Percentiles rank a stretch among this genome's conserved stretches.
These are phyloP conservation scores for Venturia aucupariae DNA, from an alignment of 2,329 filamentous ascomycete species.

Conservation along the genomic window DNA sequence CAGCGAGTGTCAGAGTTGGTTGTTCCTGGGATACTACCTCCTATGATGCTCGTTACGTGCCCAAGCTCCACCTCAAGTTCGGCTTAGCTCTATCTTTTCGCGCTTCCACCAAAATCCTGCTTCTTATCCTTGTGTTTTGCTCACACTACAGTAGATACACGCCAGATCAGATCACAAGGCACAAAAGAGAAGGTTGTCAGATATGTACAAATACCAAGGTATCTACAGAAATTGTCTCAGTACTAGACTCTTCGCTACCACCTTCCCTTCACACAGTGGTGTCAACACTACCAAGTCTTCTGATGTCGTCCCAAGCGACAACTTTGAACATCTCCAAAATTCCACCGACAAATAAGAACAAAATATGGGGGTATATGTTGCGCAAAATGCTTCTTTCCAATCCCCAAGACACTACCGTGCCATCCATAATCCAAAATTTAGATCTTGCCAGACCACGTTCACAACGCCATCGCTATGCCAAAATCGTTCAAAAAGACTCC, in stretches of 20 bases:
- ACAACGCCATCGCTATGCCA: background rate
- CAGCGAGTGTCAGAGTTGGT: no score
- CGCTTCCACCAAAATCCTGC: background rate
- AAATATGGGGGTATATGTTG: conserved; percentile 5
- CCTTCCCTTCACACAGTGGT: no score
- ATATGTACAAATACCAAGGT: no score
- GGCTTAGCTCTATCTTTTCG: background rate
- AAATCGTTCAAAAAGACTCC: background rate
- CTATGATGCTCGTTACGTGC: background rate
- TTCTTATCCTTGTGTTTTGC: background rate
- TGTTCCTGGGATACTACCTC: background rate
- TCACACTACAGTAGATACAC: no score
- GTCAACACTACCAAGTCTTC: no score
- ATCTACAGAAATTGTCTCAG: no score
- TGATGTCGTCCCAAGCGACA: background rate
- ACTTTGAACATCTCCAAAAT: background rate
- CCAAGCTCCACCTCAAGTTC: background rate
- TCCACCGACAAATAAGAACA: background rate
- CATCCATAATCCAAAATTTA: background rate
- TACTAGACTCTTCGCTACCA: no score
- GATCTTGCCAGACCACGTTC: background rate
- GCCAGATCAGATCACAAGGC: no score
- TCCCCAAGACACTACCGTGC: background rate
- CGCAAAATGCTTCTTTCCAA: background rate
- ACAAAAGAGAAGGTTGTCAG: no score